Base-by-base conservation (phyloP, 495 filamentous ascomycete species). In the Niebla homalea region DNA sequence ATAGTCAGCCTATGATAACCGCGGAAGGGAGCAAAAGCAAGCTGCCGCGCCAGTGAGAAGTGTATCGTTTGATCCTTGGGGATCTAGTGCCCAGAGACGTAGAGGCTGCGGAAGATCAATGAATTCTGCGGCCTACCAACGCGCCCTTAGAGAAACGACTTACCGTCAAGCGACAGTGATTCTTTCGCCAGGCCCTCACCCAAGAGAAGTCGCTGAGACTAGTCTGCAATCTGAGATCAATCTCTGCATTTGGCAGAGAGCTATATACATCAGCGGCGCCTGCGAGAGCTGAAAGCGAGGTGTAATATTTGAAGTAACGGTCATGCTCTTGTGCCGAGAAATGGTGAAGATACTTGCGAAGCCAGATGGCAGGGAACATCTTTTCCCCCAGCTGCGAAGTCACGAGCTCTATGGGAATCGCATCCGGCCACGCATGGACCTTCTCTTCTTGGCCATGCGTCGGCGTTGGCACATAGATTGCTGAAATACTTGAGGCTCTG, bases 231-330 rank as follows among this genome's bases (percentile, higher is more conserved):
- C 37, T 52, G 4, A 52, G 15, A 21, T 51, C 54, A 22, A 52
- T 14, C 20, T 43, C 43, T 19, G 43, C 41, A 40, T 52, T 48
- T 15, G 26, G 22, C 43, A 52, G 7, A 21, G 12, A 36, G 5
- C 4, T 48, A 36, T 52, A 52, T 25, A 52, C 18, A 29, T 32
- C 43, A 15, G 23, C 41, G 10, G 49, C 49, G 10, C 40, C 49
- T 49, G 49, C 20, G n/a, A 52, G 19, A 16, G 22, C 40, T 48
- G n/a, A 14, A 15, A 52, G 49, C 15, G 48, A 50, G 15, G 4
- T 50, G 36, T 48, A 29, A 23, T 50, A 44, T 21, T 47, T 29
- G 20, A 16, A 15, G 25, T 50, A 45, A 16, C 43, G 43, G 8
- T 45, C 23, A 26, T 26, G n/a, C n/a, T 20, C n/a, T 16, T 16